Evolutionary conservation across 352 stramenopile genomes (phyloP), one percentile per base, ranked within the genome.

Genomic region (Pythium phragmitis): DNA sequence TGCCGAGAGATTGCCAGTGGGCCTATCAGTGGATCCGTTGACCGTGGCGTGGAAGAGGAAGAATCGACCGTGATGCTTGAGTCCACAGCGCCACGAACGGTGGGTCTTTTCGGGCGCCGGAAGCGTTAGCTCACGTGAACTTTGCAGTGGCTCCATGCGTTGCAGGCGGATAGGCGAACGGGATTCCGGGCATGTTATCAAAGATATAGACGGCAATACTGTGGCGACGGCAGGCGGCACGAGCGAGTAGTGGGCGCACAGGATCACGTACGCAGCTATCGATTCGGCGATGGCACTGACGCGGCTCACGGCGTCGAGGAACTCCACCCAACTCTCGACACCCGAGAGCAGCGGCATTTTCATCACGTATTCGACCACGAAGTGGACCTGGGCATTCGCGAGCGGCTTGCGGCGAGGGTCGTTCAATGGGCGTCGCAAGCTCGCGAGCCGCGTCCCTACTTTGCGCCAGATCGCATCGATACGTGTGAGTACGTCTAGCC

Each of bases 261-360:
- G 65, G 5, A 76, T 55, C 26, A 71, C 60, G 70, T 73, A 89
- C 2, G 78, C 75, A 1, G 63, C 71, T 12, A 91, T 60, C n/a
- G 77, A 69, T 4, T 80, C 76, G 17, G 63, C 72, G 54, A 85
- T 86, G 0, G 68, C 71, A 53, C 80, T 86, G 36, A 87, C 67
- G 30, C 75, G 74, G 9, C 63, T 47, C n/a, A 50, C 63, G 12
- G 46, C 48, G 2, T 47, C 16, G 5, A 76, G 43, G 4, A 55
- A 30, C 3, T 36, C n/a, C 0, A 50, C 30, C 21, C 60, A 58
- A 4, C 19, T 51, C 16, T 66, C 42, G 12, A 4, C 9, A 5
- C 14, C 13, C 4, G 16, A 23, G 30, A 39, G 33, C 23, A 71
- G 21, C 11, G 37, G 26, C 0, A 26, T 16, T 14, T 57, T 45